Conservation (phyloP, 331 rosid genomes). For the Dryas integrifolia region DNA sequence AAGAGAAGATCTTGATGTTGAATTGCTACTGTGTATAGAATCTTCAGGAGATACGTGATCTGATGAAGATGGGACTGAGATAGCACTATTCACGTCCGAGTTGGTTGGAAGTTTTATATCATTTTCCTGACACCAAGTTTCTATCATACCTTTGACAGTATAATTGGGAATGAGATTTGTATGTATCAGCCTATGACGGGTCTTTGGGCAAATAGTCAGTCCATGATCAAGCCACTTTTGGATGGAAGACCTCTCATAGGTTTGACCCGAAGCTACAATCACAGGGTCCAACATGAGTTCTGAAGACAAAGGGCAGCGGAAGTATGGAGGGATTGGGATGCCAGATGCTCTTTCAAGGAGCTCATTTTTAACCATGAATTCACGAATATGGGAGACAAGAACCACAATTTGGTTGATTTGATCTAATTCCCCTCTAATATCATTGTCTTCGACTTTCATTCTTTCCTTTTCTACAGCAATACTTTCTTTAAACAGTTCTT, state of each 20-base stretch:
- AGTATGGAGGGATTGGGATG: conserved; percentile 65
- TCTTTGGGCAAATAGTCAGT: conserved; percentile 75
- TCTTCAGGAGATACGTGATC: conserved; percentile 37
- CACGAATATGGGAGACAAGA: conserved; percentile 61
- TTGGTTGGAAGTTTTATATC: conserved; percentile 40
- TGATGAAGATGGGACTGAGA: conserved; percentile 31
- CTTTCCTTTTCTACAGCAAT: conserved; percentile 84
- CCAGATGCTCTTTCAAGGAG: conserved; percentile 44
- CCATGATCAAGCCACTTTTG: conserved; percentile 87
- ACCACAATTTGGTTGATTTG: conserved; percentile 54
- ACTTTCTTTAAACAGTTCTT: conserved; percentile 77
- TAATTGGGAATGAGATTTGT: conserved; percentile 74
- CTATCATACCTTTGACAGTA: conserved; percentile 89
- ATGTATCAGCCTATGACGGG: conserved; percentile 65
- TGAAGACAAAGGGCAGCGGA: conserved; percentile 79
- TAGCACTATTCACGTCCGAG: conserved; percentile 29
- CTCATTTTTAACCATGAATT: conserved; percentile 55
- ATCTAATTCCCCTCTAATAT: conserved; percentile 48
- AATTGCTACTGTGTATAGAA: conserved; percentile 42
- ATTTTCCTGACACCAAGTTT: conserved; percentile 87
- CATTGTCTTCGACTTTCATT: conserved; percentile 45
- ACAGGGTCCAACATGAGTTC: conserved; percentile 93
- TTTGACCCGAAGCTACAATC: conserved; percentile 93
- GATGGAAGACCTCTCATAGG: conserved; percentile 71
- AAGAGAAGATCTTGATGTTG: conserved; percentile 53